These are phyloP conservation scores for Penicillium sp. DNA, from an alignment of 2,329 filamentous ascomycete genomes.

Conservation along the genomic window DNA sequence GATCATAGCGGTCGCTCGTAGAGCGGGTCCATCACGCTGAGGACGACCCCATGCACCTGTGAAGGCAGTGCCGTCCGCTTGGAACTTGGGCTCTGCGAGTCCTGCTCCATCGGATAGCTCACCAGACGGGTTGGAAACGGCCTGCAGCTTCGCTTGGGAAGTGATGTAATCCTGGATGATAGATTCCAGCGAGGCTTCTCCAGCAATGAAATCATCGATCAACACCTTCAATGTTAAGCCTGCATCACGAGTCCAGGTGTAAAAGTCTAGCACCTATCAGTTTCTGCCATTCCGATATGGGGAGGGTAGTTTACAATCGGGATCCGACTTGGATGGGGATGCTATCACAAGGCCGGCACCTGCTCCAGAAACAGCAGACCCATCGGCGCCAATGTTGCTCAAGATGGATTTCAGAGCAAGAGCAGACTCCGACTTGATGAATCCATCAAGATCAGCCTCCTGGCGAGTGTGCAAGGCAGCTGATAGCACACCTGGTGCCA, in stretches of 20 bases:
- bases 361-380: neutral
- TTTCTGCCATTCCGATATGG: neutral
- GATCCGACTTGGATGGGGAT: neutral
- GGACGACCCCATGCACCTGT: neutral
- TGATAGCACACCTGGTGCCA: slow-evolving; percentile 1
- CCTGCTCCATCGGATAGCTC: neutral
- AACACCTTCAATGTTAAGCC: neutral
- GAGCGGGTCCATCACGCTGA: neutral
- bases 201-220: neutral
- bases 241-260: slow-evolving; percentile 1
- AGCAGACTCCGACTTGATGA: neutral
- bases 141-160: neutral
- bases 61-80: neutral
- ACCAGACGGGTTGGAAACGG: neutral
- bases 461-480: neutral
- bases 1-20: neutral
- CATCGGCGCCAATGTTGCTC: neutral
- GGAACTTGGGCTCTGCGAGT: neutral
- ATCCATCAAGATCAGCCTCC: neutral
- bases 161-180: neutral
- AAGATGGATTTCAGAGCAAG: neutral
- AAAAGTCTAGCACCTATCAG: neutral
- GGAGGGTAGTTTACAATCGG: neutral
- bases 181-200: neutral
- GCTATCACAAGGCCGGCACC: neutral